Conservation (phyloP, 805 yeast genomes). For the Saccharomycopsis malanga region DNA sequence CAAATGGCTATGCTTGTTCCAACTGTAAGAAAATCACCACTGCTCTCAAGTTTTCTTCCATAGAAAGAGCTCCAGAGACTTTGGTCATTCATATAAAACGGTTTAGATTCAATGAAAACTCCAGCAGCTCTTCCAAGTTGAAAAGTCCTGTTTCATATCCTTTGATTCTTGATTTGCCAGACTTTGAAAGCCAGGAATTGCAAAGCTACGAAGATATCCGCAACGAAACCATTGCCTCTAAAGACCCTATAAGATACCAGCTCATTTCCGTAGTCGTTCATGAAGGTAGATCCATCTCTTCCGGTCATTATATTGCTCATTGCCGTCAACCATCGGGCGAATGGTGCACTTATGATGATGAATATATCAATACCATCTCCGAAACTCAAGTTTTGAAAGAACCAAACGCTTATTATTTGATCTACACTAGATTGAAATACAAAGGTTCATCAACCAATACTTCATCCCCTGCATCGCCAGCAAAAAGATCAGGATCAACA, state of each 20-base stretch:
- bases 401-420: conserved; percentile 82
- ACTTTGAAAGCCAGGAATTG: conserved; percentile 35
- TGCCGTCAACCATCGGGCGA: conserved; percentile 87
- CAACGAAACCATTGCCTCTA: conserved; percentile 12
- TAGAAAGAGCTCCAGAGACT: conserved; percentile 82
- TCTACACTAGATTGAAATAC: conserved; percentile 73
- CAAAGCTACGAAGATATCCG: conserved; percentile 29
- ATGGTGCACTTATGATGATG: conserved; percentile 96
- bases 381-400: conserved; percentile 73
- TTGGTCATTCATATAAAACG: conserved; percentile 82
- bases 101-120: conserved; percentile 75
- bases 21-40: conserved; percentile 69
- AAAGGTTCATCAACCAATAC: no score
- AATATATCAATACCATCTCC: conserved; percentile 64
- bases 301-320: conserved; percentile 90
- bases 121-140: conserved; percentile 68
- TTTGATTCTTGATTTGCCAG: conserved; percentile 62
- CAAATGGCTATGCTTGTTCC: conserved; percentile 77
- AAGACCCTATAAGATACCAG: conserved; percentile 52
- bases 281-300: conserved; percentile 85
- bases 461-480: no score
- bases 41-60: conserved; percentile 69
- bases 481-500: no score
- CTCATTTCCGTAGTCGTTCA: conserved; percentile 83
- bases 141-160: conserved; percentile 83